These are phyloP conservation scores for Globisporangium spiculum DNA, from an alignment of 352 stramenopile species.

Conservation along the genomic window DNA sequence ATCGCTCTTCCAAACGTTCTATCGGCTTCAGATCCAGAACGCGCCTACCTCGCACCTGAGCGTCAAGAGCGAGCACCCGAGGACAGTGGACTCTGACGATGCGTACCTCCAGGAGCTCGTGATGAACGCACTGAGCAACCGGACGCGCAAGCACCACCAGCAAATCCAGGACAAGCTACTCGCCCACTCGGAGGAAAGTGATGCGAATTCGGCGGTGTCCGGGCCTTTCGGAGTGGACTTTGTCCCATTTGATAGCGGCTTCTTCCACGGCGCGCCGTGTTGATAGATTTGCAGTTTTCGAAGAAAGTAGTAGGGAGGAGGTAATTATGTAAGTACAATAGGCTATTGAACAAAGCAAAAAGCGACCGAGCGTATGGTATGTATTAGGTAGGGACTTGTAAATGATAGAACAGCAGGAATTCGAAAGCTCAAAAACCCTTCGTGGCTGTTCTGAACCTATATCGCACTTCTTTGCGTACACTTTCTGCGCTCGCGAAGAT, in stretches of 20 bases:
- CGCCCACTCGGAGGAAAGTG: neutral
- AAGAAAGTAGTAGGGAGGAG: neutral
- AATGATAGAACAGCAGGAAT: no score
- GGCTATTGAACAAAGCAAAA: neutral
- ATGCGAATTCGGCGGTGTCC: no score
- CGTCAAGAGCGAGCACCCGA: neutral
- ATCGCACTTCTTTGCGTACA: no score
- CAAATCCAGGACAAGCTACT: constrained; percentile 15
- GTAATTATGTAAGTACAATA: neutral
- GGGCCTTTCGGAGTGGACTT: neutral
- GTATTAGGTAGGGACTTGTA: no score
- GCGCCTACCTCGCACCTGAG: neutral
- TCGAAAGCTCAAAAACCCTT: no score
- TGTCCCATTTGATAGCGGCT: neutral
- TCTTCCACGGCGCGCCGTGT: neutral
- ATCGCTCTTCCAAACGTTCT: constrained; percentile 19
- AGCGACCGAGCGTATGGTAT: neutral
- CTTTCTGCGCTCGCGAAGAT: neutral
- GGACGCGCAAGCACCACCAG: constrained; percentile 15
- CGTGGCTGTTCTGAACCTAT: no score
- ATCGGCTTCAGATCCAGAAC: constrained; percentile 10
- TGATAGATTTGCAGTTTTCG: neutral
- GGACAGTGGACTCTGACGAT: neutral
- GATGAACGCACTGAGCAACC: constrained; percentile 16
- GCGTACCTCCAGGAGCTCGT: constrained; percentile 17